Percentiles rank a stretch among this genome's conserved stretches.
phyloP scores from a whole-genome alignment of 2,329 filamentous ascomycete genomes.

The Mycogone perniciosa region DNA sequence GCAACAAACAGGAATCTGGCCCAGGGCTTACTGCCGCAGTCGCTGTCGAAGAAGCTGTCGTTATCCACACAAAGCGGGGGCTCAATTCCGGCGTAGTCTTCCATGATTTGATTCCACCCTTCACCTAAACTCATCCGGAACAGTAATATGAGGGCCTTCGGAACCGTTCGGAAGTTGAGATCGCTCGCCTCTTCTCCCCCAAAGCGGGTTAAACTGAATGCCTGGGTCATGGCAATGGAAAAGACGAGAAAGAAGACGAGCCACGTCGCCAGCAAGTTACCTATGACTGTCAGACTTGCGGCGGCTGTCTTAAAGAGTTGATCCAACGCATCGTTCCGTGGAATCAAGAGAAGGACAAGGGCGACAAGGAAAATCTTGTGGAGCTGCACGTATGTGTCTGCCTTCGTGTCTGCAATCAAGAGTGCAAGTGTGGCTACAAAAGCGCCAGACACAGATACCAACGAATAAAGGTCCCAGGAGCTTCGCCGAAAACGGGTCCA shows the following conservation, averaged over 20 bases:
- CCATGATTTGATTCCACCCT: conserved; percentile 96
- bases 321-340: conserved; percentile 92
- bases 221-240: conserved; percentile 91
- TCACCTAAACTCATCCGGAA: conserved; percentile 93
- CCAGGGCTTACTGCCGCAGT: conserved; percentile 89
- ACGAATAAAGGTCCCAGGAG: conserved; percentile 90
- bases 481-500: conserved; percentile 90
- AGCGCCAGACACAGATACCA: conserved; percentile 72
- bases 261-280: conserved; percentile 92
- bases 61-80: conserved; percentile 74
- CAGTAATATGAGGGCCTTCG: conserved; percentile 85
- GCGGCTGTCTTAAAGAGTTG: conserved; percentile 98
- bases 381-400: conserved; percentile 65
- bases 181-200: conserved; percentile 66
- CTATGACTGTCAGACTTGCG: conserved; percentile 82
- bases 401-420: conserved; percentile 53
- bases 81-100: conserved; percentile 78
- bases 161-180: conserved; percentile 87
- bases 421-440: conserved; percentile 75
- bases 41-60: conserved; percentile 71
- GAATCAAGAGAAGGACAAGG: conserved; percentile 83
- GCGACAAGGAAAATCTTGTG: conserved; percentile 94
- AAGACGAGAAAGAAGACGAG: conserved; percentile 94
- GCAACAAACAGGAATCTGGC: conserved; percentile 83
- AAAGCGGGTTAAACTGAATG: conserved; percentile 91